These are phyloP conservation scores for Actinomucor elegans DNA, from an alignment of 371 early-diverging fungal species.

Conservation along the genomic window DNA sequence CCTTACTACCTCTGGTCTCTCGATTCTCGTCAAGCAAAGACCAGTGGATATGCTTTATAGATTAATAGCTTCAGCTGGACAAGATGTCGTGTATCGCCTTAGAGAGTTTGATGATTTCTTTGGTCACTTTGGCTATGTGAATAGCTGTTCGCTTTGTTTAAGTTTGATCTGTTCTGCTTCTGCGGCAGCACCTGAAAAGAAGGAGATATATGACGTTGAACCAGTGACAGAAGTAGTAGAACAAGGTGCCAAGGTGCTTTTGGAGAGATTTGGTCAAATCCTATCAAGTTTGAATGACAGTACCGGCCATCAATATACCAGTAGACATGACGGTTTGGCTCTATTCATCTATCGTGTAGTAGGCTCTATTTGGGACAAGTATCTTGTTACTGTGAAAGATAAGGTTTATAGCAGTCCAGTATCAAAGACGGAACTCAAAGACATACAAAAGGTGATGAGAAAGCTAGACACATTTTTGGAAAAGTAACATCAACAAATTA, in stretches of 20 bases:
- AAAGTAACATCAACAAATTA: no score
- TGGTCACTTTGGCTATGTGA: slow-evolving; percentile 43
- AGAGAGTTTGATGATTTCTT: slow-evolving; percentile 57
- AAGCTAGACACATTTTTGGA: slow-evolving; percentile 2
- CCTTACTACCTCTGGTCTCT: slow-evolving; percentile 76
- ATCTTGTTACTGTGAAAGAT: no score
- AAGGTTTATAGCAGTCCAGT: no score
- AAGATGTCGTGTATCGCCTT: slow-evolving; percentile 26
- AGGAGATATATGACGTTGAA: neutral
- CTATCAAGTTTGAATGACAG: slow-evolving; percentile 8
- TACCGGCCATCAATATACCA: slow-evolving; percentile 33
- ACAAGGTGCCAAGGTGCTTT: slow-evolving; percentile 19
- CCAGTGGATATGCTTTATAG: slow-evolving; percentile 76
- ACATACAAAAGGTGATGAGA: neutral
- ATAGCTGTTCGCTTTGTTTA: slow-evolving; percentile 13
- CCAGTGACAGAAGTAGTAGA: slow-evolving; percentile 5
- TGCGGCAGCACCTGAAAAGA: neutral
- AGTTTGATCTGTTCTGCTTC: slow-evolving; percentile 4
- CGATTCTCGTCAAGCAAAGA: slow-evolving; percentile 66
- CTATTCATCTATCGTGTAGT: slow-evolving; percentile 73
- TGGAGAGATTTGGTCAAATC: slow-evolving; percentile 25
- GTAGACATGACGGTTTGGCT: slow-evolving; percentile 76
- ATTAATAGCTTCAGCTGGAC: slow-evolving; percentile 27
- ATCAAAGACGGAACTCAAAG: slow-evolving; percentile 8
- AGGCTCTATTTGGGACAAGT: slow-evolving; percentile 69